Conservation (phyloP, 2,329 filamentous ascomycete species). For the Aspergillus fijiensis region DNA sequence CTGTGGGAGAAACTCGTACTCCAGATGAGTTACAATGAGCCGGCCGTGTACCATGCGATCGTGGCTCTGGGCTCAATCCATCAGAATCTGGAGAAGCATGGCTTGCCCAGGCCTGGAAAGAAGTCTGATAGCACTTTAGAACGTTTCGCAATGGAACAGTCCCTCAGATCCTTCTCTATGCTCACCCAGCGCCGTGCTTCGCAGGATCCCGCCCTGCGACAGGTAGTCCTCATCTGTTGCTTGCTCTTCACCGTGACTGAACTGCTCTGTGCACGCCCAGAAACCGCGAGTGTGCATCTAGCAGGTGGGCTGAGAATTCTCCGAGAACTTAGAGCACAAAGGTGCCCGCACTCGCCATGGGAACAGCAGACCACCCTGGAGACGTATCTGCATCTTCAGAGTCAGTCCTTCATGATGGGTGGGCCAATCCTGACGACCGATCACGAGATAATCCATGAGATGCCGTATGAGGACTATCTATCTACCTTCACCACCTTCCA, state of each 20-base stretch:
- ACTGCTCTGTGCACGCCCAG: background rate
- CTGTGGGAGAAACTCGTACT: constrained; percentile 9
- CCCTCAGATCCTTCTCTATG: background rate
- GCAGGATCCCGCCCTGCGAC: constrained; percentile 7
- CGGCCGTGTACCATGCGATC: constrained; percentile 13
- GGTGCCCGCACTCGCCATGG: background rate
- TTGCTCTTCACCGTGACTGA: constrained; percentile 4
- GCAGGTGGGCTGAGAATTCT: background rate
- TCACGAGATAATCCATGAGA: background rate
- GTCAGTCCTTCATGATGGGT: background rate
- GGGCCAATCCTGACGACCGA: background rate
- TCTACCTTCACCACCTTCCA: background rate
- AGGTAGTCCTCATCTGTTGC: constrained; percentile 10
- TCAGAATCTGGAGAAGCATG: background rate
- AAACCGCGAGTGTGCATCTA: background rate
- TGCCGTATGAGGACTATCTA: background rate
- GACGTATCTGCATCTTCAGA: background rate
- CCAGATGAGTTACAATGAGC: constrained; percentile 6
- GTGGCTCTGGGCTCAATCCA: constrained; percentile 10
- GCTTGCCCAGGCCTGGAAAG: background rate
- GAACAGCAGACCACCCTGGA: background rate
- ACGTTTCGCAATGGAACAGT: constrained; percentile 11
- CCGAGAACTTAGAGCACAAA: background rate
- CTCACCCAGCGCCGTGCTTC: constrained; percentile 7
- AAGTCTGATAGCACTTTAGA: background rate